These are phyloP conservation scores for Phragmites australis DNA, from an alignment of 176 grass and related monocot genomes.

Conservation along the genomic window DNA sequence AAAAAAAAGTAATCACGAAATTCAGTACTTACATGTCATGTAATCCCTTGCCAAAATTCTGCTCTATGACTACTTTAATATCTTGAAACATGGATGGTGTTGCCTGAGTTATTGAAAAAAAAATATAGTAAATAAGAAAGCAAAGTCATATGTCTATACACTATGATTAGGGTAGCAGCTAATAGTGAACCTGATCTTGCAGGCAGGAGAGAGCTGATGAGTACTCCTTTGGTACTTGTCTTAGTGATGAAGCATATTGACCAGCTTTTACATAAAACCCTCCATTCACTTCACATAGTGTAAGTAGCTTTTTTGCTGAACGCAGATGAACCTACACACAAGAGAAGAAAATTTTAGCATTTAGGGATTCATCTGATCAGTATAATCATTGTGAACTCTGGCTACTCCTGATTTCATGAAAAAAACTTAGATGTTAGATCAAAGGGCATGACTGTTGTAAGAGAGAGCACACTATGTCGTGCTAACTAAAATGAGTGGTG, in stretches of 20 bases:
- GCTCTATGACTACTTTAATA: conserved; percentile 73
- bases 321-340: conserved; percentile 69
- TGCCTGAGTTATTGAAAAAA: conserved; percentile 55
- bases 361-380: neutral
- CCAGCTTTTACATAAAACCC: conserved; percentile 99
- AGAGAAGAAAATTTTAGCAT: neutral
- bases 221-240: conserved; percentile 90
- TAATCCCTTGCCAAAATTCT: conserved; percentile 69
- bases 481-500: neutral
- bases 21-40: conserved; percentile 77
- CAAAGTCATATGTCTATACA: conserved; percentile 4
- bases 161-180: neutral
- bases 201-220: conserved; percentile 76
- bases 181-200: conserved; percentile 79
- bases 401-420: neutral
- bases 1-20: neutral
- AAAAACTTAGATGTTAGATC: neutral
- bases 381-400: neutral
- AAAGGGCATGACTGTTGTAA: neutral
- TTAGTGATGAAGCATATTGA: conserved; percentile 88
- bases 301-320: conserved; percentile 76
- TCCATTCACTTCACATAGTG: conserved; percentile 75
- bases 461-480: neutral
- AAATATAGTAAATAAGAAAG: conserved; percentile 31
- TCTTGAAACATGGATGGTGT: conserved; percentile 71